These are phyloP conservation scores for Firmiana major DNA, from an alignment of 345 rosid genomes.

Conservation along the genomic window DNA sequence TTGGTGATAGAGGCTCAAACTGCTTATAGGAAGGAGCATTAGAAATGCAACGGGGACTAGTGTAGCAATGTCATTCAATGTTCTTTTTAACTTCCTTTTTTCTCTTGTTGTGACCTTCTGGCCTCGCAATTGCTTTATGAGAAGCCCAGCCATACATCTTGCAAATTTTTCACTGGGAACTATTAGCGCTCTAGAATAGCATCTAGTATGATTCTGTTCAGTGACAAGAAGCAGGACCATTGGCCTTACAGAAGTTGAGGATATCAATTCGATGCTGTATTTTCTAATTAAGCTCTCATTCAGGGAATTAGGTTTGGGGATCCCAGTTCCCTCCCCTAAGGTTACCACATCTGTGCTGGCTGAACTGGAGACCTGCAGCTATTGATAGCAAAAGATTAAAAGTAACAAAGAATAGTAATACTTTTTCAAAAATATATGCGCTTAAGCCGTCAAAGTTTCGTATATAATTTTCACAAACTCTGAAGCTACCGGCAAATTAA, in stretches of 20 bases:
- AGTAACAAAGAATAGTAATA: neutral
- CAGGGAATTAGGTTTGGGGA: slow-evolving; percentile 18
- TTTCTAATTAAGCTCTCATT: slow-evolving; percentile 37
- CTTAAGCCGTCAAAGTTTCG: neutral
- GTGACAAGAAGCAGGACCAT: slow-evolving; percentile 6
- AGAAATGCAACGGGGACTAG: slow-evolving; percentile 55
- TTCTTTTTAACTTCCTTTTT: slow-evolving; percentile 39
- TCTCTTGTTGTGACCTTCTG: slow-evolving; percentile 38
- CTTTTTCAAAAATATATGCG: neutral
- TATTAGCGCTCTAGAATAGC: neutral
- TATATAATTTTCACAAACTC: neutral
- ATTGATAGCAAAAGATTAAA: neutral
- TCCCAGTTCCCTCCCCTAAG: slow-evolving; percentile 6
- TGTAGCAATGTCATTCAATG: slow-evolving; percentile 44
- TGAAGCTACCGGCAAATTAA: neutral
- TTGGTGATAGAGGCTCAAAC: neutral
- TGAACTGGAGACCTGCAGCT: slow-evolving; percentile 24
- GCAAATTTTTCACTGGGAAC: neutral
- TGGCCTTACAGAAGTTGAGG: slow-evolving; percentile 34
- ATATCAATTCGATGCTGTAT: slow-evolving; percentile 33
- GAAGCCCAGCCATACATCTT: slow-evolving; percentile 59
- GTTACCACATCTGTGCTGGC: slow-evolving; percentile 13
- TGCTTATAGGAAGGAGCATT: slow-evolving; percentile 64
- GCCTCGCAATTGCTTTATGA: slow-evolving; percentile 43
- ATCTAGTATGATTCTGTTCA: neutral